phyloP scores from a whole-genome alignment of 2,329 filamentous ascomycete species.

The Hypoxylon sp. region DNA sequence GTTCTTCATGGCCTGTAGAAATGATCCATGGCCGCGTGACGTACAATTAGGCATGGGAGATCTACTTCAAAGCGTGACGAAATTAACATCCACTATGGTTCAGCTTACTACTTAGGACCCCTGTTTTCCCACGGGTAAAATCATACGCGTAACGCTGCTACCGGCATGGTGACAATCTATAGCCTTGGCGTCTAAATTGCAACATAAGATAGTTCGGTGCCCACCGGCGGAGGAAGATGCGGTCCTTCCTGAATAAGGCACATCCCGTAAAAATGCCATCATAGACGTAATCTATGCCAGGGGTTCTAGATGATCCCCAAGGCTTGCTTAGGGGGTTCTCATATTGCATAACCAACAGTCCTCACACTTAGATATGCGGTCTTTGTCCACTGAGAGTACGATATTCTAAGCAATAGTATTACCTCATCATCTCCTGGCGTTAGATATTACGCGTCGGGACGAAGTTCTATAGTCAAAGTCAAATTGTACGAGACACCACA shows the following conservation, averaged over 20 bases:
- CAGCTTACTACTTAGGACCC: conserved; percentile 13
- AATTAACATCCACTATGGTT: conserved; percentile 4
- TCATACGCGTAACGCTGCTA: conserved; percentile 23
- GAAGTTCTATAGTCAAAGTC: neutral
- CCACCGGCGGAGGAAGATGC: conserved; percentile 27
- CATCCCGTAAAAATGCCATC: conserved; percentile 8
- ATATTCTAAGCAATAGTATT: neutral
- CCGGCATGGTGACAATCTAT: conserved; percentile 15
- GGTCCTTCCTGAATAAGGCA: conserved; percentile 32
- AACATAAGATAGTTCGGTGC: conserved; percentile 23
- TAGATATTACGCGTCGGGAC: neutral
- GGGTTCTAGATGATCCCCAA: conserved; percentile 15
- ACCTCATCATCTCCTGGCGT: neutral
- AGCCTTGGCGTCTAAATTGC: conserved; percentile 37
- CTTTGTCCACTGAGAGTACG: neutral
- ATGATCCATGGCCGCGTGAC: neutral
- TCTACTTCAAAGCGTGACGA: neutral
- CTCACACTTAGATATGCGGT: neutral
- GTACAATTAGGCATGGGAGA: conserved; percentile 1
- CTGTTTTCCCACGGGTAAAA: conserved; percentile 36
- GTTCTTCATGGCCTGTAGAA: neutral
- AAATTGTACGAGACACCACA: neutral
- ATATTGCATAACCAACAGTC: neutral
- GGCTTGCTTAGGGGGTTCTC: neutral
- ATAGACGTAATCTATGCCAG: conserved; percentile 16